Base-by-base conservation (phyloP, 345 rosid genomes). In the Salix suchowensis region DNA sequence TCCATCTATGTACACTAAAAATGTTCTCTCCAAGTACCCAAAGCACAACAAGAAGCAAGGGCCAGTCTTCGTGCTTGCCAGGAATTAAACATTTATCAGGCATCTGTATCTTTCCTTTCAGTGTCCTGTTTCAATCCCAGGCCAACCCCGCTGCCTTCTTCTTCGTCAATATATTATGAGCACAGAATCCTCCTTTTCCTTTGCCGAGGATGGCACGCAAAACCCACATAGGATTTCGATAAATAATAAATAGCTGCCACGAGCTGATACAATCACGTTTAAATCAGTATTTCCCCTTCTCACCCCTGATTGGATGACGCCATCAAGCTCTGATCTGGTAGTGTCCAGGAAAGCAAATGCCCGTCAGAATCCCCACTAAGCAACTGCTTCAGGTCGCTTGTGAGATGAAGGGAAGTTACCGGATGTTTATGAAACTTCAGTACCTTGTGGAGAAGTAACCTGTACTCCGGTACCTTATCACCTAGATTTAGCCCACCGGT, bases 301-400 rank as follows among this genome's bases (percentile, higher is more conserved):
- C 74, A 89, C 83, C 88, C 94, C 82, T 82, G 87, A 77, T 88
- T 89, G 67, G 87, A 65, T 6, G 98, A 90, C 77, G 86, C 82
- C 83, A 82, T 87, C 75, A 88, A 85, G 83, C 86, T 87, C 83
- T 91, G 98, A 71, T 94, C 99, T 34, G 92, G 93, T n/a, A 92
- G 72, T 10, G 93, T 91, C 99, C 98, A 96, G n/a, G 99, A 94
- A 52, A 86, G 75, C 84, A 96, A 84, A 79, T 94, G 93, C 78
- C 99, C 99, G 32, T 81, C 85, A 30, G 90, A 91, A 83, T 96
- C 99, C 68, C 99, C 99, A 74, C 93, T 96, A 50, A 96, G 86
- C 72, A 96, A 83, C 87, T 96, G 99, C 90, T 92, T 96, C 81
- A 92, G 86, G 80, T 94, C 95, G 55, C 86, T 82, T 16, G 94